These are phyloP conservation scores for Globisporangium camurandrum DNA, from an alignment of 352 stramenopile genomes.

Conservation along the genomic window DNA sequence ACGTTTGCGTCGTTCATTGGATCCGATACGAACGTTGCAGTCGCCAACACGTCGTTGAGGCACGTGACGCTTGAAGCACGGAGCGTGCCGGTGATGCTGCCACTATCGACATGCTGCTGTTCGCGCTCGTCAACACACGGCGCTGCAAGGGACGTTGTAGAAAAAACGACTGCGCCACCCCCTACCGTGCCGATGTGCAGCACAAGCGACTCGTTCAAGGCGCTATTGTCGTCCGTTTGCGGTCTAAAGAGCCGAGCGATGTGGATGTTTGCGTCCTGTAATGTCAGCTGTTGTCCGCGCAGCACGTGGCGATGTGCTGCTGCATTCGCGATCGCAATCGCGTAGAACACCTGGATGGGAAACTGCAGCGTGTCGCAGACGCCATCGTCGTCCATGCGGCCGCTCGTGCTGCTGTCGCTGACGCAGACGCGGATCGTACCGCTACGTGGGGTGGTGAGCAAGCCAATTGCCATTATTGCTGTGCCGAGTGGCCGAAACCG, in stretches of 20 bases:
- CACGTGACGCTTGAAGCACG: slow-evolving; percentile 15
- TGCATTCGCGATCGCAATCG: not conserved
- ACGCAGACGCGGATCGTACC: slow-evolving; percentile 16
- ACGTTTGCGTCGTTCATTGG: not conserved
- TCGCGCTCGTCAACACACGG: slow-evolving; percentile 2
- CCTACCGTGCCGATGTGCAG: slow-evolving; percentile 15
- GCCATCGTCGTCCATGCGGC: slow-evolving; percentile 22
- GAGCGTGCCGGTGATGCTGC: slow-evolving; percentile 2
- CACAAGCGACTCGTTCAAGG: slow-evolving; percentile 1
- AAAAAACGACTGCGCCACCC: slow-evolving; percentile 1
- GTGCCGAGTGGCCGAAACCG: slow-evolving; percentile 12
- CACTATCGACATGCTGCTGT: not conserved
- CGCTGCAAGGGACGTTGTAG: too few species aligned
- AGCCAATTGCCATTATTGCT: too few species aligned
- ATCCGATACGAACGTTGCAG: not conserved
- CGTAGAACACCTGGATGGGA: slow-evolving; percentile 11
- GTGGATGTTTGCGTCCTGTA: slow-evolving; percentile 16
- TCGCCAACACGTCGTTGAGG: slow-evolving; percentile 16
- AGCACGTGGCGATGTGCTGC: slow-evolving; percentile 3
- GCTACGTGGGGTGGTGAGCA: too few species aligned
- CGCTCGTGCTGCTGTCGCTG: slow-evolving; percentile 14
- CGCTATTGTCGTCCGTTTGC: not conserved
- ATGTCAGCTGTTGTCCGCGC: slow-evolving; percentile 8
- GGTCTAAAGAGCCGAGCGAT: slow-evolving; percentile 10
- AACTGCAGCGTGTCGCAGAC: too few species aligned